Conservation (phyloP, 768 basidiomycete species). For the Auriscalpium microsporum region DNA sequence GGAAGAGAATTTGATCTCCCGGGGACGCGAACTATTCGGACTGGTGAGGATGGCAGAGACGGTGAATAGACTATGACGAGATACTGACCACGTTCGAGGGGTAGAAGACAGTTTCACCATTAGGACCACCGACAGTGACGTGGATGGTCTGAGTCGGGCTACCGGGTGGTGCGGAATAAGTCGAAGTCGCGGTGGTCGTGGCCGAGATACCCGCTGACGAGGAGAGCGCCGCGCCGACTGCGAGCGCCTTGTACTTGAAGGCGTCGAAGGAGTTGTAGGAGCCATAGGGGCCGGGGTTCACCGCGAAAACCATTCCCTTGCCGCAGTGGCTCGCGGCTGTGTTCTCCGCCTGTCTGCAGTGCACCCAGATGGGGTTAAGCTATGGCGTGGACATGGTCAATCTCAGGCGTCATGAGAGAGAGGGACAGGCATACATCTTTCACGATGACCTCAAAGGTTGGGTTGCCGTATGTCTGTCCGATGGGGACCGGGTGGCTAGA, state of each 20-base stretch:
- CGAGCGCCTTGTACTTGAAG: conserved; percentile 2
- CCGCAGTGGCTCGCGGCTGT: conserved; percentile 11
- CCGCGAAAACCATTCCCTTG: conserved; percentile 23
- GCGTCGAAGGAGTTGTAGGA: neutral
- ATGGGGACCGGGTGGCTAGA: conserved; percentile 18
- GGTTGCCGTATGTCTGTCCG: neutral
- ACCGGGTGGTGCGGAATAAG: conserved; percentile 44
- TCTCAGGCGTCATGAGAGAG: too few relatives aligned
- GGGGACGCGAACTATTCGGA: neutral
- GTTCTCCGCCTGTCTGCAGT: conserved; percentile 16
- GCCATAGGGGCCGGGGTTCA: conserved; percentile 16
- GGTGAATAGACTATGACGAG: neutral
- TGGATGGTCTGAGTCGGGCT: conserved; percentile 40
- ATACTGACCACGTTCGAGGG: conserved; percentile 3
- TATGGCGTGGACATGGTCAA: neutral
- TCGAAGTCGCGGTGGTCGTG: conserved; percentile 32
- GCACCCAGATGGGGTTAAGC: conserved; percentile 18
- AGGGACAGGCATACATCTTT: conserved; percentile 12
- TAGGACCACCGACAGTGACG: too few relatives aligned
- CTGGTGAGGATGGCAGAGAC: neutral
- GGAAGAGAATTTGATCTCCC: conserved; percentile 18
- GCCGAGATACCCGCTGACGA: conserved; percentile 19
- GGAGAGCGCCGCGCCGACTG: neutral
- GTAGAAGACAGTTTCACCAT: neutral
- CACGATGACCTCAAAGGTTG: conserved; percentile 17